Base-by-base conservation (phyloP, 495 filamentous ascomycete species). In the Tuber borchii region DNA sequence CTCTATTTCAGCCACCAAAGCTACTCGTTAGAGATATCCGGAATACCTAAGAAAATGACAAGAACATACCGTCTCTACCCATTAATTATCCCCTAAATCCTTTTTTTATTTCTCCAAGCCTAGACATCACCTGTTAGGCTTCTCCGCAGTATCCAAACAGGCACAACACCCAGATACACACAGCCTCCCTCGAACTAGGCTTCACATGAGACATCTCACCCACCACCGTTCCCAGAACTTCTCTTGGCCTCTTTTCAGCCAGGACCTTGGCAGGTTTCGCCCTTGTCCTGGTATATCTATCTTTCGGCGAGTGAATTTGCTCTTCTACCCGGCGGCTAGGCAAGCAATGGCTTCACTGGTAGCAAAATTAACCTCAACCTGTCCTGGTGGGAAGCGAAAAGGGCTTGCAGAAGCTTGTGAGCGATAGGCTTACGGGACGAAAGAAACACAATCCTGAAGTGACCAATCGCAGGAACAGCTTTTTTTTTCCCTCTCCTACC, bases 131-230 rank as follows among this genome's bases (percentile, higher is more conserved):
- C 76, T 92, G 88, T 34, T 85, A 83, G n/a, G 91, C 85, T 76
- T 94, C 88, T 0, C 93, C 93, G 83, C 94, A 97, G 81, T 94
- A 92, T 79, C 97, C 93, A 71, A 97, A 90, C 22, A 97, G 83
- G 81, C 92, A 95, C 72, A 98, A 89, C 17, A 97, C 87, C 78
- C 76, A 79, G 70, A 79, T 76, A 72, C 78, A 79, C 22, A 77
- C 78, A 68, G 78, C 78, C 78, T 79, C 79, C 40, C 78, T 79
- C 70, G 79, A 70, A 37, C 76, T 46, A 22, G 78, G 78, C n/a
- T 75, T 79, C 6, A 76, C 79, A 44, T 79, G 76, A 42, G 74
- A 78, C 26, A 79, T 69, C 34, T 68, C 75, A n/a, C 73, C 45
- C 70, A 79, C 31, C 14, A 83, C 71, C 40, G 75, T 73, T 34